Evolutionary conservation across 2,329 filamentous ascomycete genomes (phyloP), one percentile per base, ranked within the genome.

Genomic region (Dothistroma pini): DNA sequence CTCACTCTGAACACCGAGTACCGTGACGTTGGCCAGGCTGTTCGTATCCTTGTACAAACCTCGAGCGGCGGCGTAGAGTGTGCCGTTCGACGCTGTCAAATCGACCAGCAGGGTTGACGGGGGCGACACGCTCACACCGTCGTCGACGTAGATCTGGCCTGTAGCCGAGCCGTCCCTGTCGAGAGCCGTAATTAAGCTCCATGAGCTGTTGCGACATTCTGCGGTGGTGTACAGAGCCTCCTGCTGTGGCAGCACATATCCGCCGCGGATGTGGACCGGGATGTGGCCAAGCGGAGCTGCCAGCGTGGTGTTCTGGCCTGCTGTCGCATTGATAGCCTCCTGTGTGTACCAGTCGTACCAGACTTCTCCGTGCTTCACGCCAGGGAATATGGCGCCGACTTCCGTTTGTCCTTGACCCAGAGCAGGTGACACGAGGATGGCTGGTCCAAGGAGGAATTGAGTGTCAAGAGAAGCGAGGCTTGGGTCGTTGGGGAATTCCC

Each of bases 321-420:
- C 75, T 0, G 79, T 82, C n/a, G 25, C 25, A 16, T 77, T 69
- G 2, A 90, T 78, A 0, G 79, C 79, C 0, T 79, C 80, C 55
- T 86, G 83, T n/a, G 83, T 88, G 74, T 91, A 91, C 88, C 89
- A 93, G 72, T 93, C 89, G 69, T 91, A 93, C 86, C 89, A 93
- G 1, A 85, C 73, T 47, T 84, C 83, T 25, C 79, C 86, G 0
- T 81, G 74, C 1, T 80, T 80, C 1, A 86, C 74, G 7, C 88
- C 88, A 0, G 89, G 89, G 73, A 92, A 91, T 3, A 90, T 83
- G 31, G 86, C 89, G 29, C 84, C 77, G 8, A 90, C 88, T 1
- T 80, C 82, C 0, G 77, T 83, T 19, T 83, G 83, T 8, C 84
- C 86, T 64, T 86, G 85, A 2, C 80, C 83, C 1, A 91, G 81